Conservation (phyloP, 352 stramenopile species). For the Pythium phragmitis region DNA sequence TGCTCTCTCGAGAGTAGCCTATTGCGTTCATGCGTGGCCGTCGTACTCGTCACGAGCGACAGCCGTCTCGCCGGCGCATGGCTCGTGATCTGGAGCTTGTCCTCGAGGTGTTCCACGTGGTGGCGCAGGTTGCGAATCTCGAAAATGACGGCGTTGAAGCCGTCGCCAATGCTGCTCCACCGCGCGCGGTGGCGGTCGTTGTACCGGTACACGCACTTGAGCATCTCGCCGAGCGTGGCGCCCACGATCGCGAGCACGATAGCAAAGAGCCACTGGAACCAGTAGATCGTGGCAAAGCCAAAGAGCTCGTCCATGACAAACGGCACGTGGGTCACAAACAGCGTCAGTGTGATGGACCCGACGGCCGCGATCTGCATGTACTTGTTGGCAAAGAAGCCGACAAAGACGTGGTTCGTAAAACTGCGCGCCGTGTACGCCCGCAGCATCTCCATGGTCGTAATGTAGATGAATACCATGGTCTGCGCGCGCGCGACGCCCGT, state of each 20-base stretch:
- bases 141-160: conserved; percentile 37
- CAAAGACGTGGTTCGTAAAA: conserved; percentile 64
- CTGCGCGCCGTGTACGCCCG: conserved; percentile 75
- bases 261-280: conserved; percentile 56
- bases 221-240: conserved; percentile 34
- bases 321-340: conserved; percentile 55
- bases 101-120: conserved; percentile 46
- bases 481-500: conserved; percentile 58
- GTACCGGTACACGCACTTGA: conserved; percentile 44
- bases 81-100: conserved; percentile 47
- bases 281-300: conserved; percentile 60
- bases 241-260: conserved; percentile 36
- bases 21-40: not conserved
- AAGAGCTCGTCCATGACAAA: conserved; percentile 66
- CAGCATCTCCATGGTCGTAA: conserved; percentile 72
- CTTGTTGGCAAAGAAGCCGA: conserved; percentile 63
- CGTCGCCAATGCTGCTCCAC: conserved; percentile 37
- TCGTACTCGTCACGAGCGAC: conserved; percentile 19
- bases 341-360: conserved; percentile 53
- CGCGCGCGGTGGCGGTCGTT: conserved; percentile 31
- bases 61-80: conserved; percentile 36
- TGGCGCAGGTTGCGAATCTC: conserved; percentile 49
- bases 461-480: conserved; percentile 71
- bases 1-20: conserved; percentile 18
- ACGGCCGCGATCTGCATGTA: conserved; percentile 55